These are phyloP conservation scores for Nannochloris sp. DNA, from an alignment of 139 green algal species.

Conservation along the genomic window DNA sequence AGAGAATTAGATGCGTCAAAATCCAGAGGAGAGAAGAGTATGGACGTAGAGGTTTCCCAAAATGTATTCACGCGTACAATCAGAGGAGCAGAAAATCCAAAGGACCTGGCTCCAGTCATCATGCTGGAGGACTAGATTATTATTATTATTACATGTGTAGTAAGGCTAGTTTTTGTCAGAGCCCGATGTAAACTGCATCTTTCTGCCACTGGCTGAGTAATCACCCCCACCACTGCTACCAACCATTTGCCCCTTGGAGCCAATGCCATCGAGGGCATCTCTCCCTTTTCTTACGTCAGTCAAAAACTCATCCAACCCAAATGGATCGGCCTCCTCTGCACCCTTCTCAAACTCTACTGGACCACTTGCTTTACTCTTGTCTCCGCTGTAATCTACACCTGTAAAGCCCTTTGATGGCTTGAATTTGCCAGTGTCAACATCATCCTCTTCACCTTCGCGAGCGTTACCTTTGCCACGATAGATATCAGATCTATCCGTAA, in stretches of 20 bases:
- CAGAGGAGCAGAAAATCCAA: slow-evolving; percentile 52
- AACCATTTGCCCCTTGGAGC: slow-evolving; percentile 2
- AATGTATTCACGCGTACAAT: slow-evolving; percentile 25
- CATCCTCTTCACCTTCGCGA: neutral
- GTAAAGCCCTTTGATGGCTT: slow-evolving; percentile 85
- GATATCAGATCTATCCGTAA: slow-evolving; percentile 64
- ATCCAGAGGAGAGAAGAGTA: slow-evolving; percentile 6
- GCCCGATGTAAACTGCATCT: slow-evolving; percentile 2
- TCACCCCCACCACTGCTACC: neutral
- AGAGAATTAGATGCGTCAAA: slow-evolving; percentile 70
- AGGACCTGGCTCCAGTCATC: slow-evolving; percentile 61
- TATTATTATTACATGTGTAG: slow-evolving; percentile 1
- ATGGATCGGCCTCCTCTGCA: slow-evolving; percentile 65
- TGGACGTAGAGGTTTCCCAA: neutral
- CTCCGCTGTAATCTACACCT: slow-evolving; percentile 45
- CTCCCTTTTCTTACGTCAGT: slow-evolving; percentile 54
- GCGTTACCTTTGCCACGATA: slow-evolving; percentile 38
- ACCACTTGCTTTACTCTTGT: slow-evolving; percentile 17
- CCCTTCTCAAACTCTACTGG: slow-evolving; percentile 86
- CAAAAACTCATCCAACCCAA: slow-evolving; percentile 89
- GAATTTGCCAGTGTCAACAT: slow-evolving; percentile 63
- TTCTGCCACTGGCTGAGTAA: neutral
- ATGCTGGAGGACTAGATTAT: slow-evolving; percentile 59
- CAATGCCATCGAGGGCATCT: slow-evolving; percentile 14
- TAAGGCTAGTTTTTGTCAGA: neutral